These are phyloP conservation scores for Mercurialis annua DNA, from an alignment of 345 rosid genomes.

Conservation along the genomic window DNA sequence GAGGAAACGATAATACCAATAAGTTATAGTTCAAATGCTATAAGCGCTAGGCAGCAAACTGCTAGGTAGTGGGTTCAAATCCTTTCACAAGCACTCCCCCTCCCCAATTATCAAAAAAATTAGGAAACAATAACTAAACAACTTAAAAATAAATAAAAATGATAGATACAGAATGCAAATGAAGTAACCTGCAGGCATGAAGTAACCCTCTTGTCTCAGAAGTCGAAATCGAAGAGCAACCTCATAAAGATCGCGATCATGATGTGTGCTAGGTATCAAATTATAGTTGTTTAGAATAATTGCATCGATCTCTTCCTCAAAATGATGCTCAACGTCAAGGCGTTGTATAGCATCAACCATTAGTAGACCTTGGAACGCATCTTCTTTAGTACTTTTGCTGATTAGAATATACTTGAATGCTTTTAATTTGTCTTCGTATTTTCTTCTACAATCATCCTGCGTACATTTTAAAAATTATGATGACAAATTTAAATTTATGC, in stretches of 20 bases:
- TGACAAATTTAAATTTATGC: too few relatives aligned
- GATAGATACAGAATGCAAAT: too few relatives aligned
- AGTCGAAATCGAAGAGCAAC: slow-evolving; percentile 25
- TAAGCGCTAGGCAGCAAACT: too few relatives aligned
- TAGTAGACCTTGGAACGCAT: slow-evolving; percentile 21
- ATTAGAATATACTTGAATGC: neutral
- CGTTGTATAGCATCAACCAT: slow-evolving; percentile 43
- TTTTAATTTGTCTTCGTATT: neutral
- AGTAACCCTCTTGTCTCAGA: slow-evolving; percentile 24
- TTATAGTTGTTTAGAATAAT: slow-evolving; percentile 25
- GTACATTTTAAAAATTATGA: too few relatives aligned
- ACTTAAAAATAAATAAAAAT: too few relatives aligned
- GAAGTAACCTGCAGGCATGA: slow-evolving; percentile 30
- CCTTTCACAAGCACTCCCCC: too few relatives aligned
- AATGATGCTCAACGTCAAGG: slow-evolving; percentile 34
- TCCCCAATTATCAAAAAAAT: too few relatives aligned
- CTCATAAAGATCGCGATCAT: slow-evolving; percentile 23
- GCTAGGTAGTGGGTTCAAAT: too few relatives aligned
- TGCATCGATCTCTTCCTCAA: slow-evolving; percentile 33
- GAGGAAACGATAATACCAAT: too few relatives aligned
- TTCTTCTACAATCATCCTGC: slow-evolving; percentile 5
- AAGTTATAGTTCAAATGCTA: too few relatives aligned
- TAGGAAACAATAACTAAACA: too few relatives aligned
- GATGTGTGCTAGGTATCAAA: neutral
- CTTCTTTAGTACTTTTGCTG: neutral